Conservation (phyloP, 345 rosid species). For the Euphorbia lathyris region DNA sequence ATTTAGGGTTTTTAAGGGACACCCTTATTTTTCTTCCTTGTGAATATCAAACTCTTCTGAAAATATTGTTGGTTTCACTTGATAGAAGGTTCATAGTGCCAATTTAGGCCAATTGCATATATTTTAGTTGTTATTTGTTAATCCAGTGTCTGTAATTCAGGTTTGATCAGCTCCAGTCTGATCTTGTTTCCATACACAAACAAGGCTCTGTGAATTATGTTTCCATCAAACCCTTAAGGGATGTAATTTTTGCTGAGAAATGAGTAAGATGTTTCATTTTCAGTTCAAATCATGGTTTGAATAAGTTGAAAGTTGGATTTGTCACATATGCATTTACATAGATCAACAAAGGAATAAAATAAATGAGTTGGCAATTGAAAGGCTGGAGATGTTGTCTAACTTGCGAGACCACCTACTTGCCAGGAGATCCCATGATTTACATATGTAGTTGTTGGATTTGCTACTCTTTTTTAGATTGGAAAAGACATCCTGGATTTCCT, state of each 20-base stretch:
- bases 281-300: too few species aligned
- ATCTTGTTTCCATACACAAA: not conserved
- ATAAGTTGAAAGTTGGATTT: too few species aligned
- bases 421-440: not conserved
- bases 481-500: too few species aligned
- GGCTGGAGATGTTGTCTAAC: not conserved
- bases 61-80: constrained; percentile 9
- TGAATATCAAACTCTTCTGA: constrained; percentile 15
- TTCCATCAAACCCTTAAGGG: not conserved
- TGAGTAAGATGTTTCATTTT: too few species aligned
- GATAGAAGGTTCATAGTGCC: constrained; percentile 18
- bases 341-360: not conserved
- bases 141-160: constrained; percentile 16
- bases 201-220: not conserved
- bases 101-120: constrained; percentile 17
- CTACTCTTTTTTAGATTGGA: too few species aligned
- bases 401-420: not conserved
- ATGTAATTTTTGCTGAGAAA: too few species aligned
- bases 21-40: constrained; percentile 19
- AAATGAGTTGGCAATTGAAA: not conserved
- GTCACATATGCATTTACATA: too few species aligned
- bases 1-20: constrained; percentile 13
- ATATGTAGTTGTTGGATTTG: not conserved
- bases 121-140: not conserved
- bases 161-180: not conserved